A percentile compares a stretch with the other conserved stretches of the same genome.
These are phyloP conservation scores for Ceratocystis colombiana DNA, from an alignment of 2,329 filamentous ascomycete species.

Conservation along the genomic window DNA sequence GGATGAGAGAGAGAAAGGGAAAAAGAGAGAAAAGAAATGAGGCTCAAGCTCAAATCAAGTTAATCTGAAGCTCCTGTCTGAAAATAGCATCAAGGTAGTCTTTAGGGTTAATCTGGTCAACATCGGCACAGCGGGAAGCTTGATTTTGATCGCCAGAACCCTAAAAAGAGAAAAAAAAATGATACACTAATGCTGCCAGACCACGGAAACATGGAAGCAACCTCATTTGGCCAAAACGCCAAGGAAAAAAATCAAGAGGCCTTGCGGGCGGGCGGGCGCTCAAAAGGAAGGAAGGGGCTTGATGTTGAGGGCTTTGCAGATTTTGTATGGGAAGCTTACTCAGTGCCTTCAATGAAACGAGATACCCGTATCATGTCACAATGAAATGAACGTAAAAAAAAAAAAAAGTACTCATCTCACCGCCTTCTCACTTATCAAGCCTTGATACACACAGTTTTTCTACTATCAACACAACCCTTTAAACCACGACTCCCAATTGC, in stretches of 20 bases:
- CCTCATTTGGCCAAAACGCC: slow-evolving; percentile 1
- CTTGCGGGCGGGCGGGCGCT: background rate
- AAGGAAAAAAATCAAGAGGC: background rate
- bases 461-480: background rate
- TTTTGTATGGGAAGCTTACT: no score
- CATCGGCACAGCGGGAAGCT: background rate
- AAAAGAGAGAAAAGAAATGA: background rate
- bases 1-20: background rate
- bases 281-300: background rate
- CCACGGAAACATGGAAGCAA: slow-evolving; percentile 17
- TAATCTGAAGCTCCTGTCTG: background rate
- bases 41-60: background rate
- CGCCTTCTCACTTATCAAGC: slow-evolving; percentile 6
- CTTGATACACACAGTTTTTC: background rate
- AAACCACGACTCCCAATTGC: background rate
- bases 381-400: slow-evolving; percentile 6
- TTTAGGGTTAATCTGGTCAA: background rate
- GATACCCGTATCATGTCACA: background rate
- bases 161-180: background rate
- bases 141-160: background rate
- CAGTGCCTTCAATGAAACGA: background rate
- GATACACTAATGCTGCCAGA: background rate
- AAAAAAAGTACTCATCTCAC: slow-evolving; percentile 5
- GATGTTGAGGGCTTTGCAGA: no score
- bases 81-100: background rate